Evolutionary conservation across 495 filamentous ascomycete species (phyloP).

Genomic region (Penicillium paxilli): DNA sequence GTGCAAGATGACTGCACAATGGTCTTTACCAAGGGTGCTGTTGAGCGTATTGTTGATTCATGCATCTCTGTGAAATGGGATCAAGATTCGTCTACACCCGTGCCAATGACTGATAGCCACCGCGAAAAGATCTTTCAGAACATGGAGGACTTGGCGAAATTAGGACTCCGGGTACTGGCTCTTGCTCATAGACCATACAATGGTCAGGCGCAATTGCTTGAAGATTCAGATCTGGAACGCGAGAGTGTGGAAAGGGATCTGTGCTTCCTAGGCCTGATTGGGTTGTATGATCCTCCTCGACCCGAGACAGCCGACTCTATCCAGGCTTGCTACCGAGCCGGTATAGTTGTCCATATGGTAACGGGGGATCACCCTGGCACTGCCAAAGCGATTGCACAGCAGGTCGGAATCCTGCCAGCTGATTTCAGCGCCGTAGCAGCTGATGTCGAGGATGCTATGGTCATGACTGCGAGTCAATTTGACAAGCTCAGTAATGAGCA

Average conservation of each 20-base stretch:
- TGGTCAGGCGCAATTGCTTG: slow-evolving; percentile 31
- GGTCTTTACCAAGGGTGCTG: slow-evolving; percentile 77
- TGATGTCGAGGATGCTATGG: slow-evolving; percentile 59
- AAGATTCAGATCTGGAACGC: slow-evolving; percentile 42
- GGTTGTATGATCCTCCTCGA: slow-evolving; percentile 73
- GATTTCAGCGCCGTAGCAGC: slow-evolving; percentile 49
- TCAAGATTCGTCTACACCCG: slow-evolving; percentile 30
- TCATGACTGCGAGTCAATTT: slow-evolving; percentile 69
- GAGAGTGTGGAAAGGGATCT: slow-evolving; percentile 59
- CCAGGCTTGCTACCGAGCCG: slow-evolving; percentile 60
- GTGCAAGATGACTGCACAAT: slow-evolving; percentile 30
- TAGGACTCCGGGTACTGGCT: slow-evolving; percentile 65
- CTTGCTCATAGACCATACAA: slow-evolving; percentile 52
- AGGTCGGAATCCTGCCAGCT: slow-evolving; percentile 66
- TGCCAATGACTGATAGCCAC: slow-evolving; percentile 41
- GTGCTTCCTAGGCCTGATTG: slow-evolving; percentile 65
- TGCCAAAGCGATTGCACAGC: slow-evolving; percentile 62
- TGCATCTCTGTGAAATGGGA: slow-evolving; percentile 54
- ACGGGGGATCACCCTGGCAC: slow-evolving; percentile 69
- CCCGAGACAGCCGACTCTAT: slow-evolving; percentile 53
- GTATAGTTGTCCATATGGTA: slow-evolving; percentile 72
- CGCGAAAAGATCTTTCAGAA: slow-evolving; percentile 56
- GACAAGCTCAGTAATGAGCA: slow-evolving; percentile 63
- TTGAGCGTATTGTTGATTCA: slow-evolving; percentile 73
- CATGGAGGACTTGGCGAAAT: slow-evolving; percentile 62